Evolutionary conservation across 768 basidiomycete genomes (phyloP).

Genomic region (Calvatia gigantea): DNA sequence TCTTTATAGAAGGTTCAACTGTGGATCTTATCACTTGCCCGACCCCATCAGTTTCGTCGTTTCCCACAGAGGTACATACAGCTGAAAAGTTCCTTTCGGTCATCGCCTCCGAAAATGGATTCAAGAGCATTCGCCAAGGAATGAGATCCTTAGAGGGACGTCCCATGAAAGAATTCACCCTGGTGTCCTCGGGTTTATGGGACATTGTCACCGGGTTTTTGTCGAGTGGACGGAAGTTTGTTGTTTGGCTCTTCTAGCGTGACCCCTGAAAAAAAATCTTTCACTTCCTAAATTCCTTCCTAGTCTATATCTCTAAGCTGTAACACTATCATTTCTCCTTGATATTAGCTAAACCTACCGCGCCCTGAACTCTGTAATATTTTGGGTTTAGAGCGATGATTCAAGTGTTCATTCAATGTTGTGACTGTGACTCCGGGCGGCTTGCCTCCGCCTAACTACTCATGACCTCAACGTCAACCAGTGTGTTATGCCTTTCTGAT

Average conservation of each 20-base stretch:
- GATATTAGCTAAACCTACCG: too few relatives aligned
- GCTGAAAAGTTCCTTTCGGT: neutral
- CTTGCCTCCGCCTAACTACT: too few relatives aligned
- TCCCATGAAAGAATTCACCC: neutral
- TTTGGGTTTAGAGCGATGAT: too few relatives aligned
- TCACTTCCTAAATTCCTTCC: too few relatives aligned
- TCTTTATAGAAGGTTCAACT: conserved; percentile 34
- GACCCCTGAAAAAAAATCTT: neutral
- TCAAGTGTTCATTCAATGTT: too few relatives aligned
- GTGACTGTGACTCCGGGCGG: too few relatives aligned
- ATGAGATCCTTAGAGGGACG: neutral
- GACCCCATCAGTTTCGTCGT: conserved; percentile 26
- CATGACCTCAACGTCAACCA: too few relatives aligned
- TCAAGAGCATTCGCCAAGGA: neutral
- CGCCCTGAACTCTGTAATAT: too few relatives aligned
- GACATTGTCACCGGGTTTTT: neutral
- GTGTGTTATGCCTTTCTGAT: too few relatives aligned
- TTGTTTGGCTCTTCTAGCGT: neutral
- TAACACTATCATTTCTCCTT: too few relatives aligned
- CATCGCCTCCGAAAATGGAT: neutral
- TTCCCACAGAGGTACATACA: conserved; percentile 18
- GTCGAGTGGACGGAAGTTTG: neutral
- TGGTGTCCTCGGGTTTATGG: neutral
- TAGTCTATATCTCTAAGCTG: too few relatives aligned
- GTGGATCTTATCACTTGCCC: conserved; percentile 32